Conservation (phyloP, 2,329 filamentous ascomycete species). For the Sporothrix variecibatus region DNA sequence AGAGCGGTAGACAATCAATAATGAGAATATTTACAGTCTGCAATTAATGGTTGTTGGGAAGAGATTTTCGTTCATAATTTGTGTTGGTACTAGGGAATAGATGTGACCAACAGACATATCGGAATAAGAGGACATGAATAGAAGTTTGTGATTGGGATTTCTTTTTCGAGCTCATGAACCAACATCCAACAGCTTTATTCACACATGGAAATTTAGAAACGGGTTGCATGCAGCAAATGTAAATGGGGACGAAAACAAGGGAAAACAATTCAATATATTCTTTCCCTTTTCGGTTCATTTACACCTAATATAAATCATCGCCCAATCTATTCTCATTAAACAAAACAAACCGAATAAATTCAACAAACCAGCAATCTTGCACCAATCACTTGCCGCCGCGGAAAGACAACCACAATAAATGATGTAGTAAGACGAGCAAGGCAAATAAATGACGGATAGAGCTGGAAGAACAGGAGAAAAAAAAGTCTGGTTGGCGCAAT, state of each 20-base stretch:
- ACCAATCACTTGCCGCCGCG: slow-evolving; percentile 6
- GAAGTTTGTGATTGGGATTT: not conserved
- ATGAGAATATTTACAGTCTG: not conserved
- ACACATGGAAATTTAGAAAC: not conserved
- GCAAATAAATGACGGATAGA: not conserved
- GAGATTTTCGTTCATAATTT: not conserved
- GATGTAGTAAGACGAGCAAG: not conserved
- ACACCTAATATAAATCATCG: not conserved
- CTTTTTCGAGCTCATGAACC: not conserved
- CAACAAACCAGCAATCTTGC: slow-evolving; percentile 8
- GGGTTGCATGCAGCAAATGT: not conserved
- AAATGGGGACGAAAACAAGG: not conserved
- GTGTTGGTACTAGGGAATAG: not conserved
- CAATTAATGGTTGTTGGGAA: not conserved
- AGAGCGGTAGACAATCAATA: not conserved
- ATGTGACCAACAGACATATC: not conserved
- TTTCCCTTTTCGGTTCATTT: not conserved
- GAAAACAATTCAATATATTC: slow-evolving; percentile 4
- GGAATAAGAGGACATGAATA: not conserved
- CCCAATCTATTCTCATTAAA: not conserved
- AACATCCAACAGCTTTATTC: not conserved
- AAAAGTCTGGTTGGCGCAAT: slow-evolving; percentile 8
- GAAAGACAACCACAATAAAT: not conserved
- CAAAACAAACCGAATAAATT: not conserved
- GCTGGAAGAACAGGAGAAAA: not conserved